phyloP scores from a whole-genome alignment of 495 filamentous ascomycete genomes.

The Neurospora terricola region DNA sequence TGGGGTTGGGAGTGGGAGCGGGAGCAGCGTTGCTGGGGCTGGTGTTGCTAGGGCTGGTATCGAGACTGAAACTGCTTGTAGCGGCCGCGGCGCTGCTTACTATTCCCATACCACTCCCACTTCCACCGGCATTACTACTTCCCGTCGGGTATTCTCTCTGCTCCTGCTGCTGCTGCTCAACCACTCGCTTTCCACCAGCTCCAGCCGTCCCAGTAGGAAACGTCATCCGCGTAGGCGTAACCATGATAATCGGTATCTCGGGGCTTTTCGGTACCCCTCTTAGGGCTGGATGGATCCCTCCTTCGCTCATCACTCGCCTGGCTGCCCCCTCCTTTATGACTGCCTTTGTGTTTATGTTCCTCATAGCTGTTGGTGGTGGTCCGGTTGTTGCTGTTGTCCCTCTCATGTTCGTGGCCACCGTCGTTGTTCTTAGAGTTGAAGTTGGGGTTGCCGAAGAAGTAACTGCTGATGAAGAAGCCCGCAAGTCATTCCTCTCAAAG shows the following conservation, averaged over 20 bases:
- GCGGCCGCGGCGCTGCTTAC: not conserved
- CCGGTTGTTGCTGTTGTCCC: not conserved
- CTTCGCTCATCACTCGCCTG: not conserved
- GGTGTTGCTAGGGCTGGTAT: not conserved
- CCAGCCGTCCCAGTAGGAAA: not conserved
- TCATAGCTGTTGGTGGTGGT: not conserved
- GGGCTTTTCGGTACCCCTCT: not conserved
- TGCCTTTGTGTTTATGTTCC: not conserved
- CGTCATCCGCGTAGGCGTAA: not conserved
- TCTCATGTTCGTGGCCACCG: not conserved
- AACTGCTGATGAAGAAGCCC: not conserved
- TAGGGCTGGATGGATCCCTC: not conserved
- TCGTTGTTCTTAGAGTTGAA: not conserved
- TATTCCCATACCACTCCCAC: not conserved
- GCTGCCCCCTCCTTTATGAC: not conserved
- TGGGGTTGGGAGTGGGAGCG: not conserved
- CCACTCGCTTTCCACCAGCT: not conserved
- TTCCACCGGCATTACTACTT: not conserved
- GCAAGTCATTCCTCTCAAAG: slow-evolving; percentile 10
- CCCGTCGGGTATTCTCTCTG: not conserved
- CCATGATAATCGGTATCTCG: not conserved
- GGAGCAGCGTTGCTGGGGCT: not conserved
- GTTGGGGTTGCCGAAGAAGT: not conserved
- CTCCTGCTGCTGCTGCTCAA: not conserved
- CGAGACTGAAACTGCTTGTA: not conserved